Conservation (phyloP, 495 filamentous ascomycete genomes). For the Penicillium macrosclerotiorum region DNA sequence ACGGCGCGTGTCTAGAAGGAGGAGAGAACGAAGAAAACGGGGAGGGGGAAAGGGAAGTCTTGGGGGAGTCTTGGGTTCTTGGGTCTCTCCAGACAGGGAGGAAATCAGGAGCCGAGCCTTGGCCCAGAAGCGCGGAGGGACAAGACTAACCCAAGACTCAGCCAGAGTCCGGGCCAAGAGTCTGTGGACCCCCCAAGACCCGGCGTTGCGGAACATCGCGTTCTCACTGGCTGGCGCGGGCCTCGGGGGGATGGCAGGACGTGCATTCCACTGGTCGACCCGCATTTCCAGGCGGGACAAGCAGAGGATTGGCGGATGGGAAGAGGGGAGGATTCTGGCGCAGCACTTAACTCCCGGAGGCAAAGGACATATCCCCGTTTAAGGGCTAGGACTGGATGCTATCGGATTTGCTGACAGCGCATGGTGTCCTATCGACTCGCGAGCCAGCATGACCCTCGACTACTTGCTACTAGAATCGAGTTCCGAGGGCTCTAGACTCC, state of each 20-base stretch:
- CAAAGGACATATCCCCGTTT: no score
- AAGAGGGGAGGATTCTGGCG: background rate
- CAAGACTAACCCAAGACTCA: slow-evolving; percentile 17
- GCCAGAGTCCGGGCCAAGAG: slow-evolving; percentile 40
- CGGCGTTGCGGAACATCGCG: no score
- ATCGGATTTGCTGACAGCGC: no score
- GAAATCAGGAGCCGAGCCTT: slow-evolving; percentile 36
- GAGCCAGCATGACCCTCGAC: no score
- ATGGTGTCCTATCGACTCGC: no score
- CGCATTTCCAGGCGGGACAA: background rate
- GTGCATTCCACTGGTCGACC: slow-evolving; percentile 18
- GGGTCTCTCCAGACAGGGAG: slow-evolving; percentile 13
- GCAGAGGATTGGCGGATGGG: background rate
- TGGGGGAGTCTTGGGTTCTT: slow-evolving; percentile 12
- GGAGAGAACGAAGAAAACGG: slow-evolving; percentile 8
- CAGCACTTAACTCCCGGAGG: no score
- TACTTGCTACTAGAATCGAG: no score
- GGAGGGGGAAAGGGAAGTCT: slow-evolving; percentile 10
- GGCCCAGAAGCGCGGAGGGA: slow-evolving; percentile 40
- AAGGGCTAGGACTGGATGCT: no score
- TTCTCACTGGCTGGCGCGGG: slow-evolving; percentile 13
- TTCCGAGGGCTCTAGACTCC: no score
- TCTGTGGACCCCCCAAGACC: slow-evolving; percentile 8
- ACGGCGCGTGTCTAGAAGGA: slow-evolving; percentile 7
- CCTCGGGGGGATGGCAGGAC: slow-evolving; percentile 11